Percentiles rank a stretch among this genome's conserved stretches.
These are phyloP conservation scores for Euphorbia tirucalli DNA, from an alignment of 345 rosid species.

Conservation along the genomic window DNA sequence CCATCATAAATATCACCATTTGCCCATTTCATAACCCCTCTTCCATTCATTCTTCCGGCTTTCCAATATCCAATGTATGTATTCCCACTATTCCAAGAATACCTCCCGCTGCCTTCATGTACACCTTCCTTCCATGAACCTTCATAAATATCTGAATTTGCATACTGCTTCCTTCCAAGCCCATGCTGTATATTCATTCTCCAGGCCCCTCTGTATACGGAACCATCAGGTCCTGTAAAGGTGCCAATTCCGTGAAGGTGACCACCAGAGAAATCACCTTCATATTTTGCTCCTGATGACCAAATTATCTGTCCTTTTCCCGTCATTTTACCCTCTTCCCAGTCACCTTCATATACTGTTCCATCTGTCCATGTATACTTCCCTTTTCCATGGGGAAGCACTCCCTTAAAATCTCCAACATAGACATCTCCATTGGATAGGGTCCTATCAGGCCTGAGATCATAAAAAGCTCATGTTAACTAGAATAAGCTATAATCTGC, in stretches of 20 bases:
- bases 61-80: constrained; percentile 79
- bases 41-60: constrained; percentile 73
- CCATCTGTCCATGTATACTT: constrained; percentile 71
- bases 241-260: constrained; percentile 83
- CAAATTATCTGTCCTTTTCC: constrained; percentile 74
- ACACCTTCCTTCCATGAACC: constrained; percentile 92
- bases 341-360: constrained; percentile 73
- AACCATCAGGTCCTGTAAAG: constrained; percentile 52
- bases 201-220: constrained; percentile 72
- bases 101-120: constrained; percentile 79
- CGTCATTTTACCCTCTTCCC: constrained; percentile 80
- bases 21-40: constrained; percentile 90
- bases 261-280: constrained; percentile 86
- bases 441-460: constrained; percentile 42
- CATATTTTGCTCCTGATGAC: constrained; percentile 73
- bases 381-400: constrained; percentile 74
- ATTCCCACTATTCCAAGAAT: constrained; percentile 79
- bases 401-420: constrained; percentile 57
- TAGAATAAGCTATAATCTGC: neutral
- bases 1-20: constrained; percentile 81
- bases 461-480: neutral
- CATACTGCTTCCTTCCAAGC: constrained; percentile 67
- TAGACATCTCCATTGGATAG: constrained; percentile 72
- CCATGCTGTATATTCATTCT: constrained; percentile 86
- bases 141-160: constrained; percentile 67